Base-by-base conservation (phyloP, 805 yeast genomes). In the Ogataea trehalophila region DNA sequence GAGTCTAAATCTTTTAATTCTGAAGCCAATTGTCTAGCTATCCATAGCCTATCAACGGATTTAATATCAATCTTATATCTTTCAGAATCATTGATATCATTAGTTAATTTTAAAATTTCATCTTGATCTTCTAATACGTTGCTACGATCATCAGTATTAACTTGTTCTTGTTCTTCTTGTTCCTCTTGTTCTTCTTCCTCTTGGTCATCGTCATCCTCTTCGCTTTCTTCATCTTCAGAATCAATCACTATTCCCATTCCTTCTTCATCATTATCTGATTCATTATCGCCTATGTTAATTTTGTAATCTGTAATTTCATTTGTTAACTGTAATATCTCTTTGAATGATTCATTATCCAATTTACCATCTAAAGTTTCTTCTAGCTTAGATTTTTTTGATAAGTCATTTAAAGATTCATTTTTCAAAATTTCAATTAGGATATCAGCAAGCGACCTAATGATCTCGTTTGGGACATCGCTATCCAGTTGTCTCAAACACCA, bases 401-500 rank as follows among this genome's bases (percentile, higher is more conserved):
- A 52, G 17, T 77, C 81, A 1, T 72, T 63, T 1, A 65, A 47
- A 1, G 64, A 68, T 1, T 73, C 80, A 43, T 72, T 70, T 55
- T 77, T 81, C 49, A 85, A 56, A 1, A 75, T 65, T 52, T 77
- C 84, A 37, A 87, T 56, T 0, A 83, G 59, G 4, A 83, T 69
- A 60, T 87, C 94, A 2, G 88, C 79, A 5, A 90, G 87, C 3
- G 94, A 83, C 18, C 81, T 61, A 2, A 89, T 73, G 2, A 81
- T 77, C 39, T 81, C 87, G 47, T 85, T 89, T 8, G 91, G 79
- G n/a, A 87, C 78, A 61, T 90, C 97, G 42, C 72, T 73, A 13
- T 83, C 85, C 37, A 86, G 65, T 16, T 72, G 69, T 2, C 68
- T 62, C 6, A 76, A 72, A 4, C 86, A 77, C 80, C 87, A 80